Base-by-base conservation (phyloP, 2,329 filamentous ascomycete genomes). In the Domatiomyces globalis region DNA sequence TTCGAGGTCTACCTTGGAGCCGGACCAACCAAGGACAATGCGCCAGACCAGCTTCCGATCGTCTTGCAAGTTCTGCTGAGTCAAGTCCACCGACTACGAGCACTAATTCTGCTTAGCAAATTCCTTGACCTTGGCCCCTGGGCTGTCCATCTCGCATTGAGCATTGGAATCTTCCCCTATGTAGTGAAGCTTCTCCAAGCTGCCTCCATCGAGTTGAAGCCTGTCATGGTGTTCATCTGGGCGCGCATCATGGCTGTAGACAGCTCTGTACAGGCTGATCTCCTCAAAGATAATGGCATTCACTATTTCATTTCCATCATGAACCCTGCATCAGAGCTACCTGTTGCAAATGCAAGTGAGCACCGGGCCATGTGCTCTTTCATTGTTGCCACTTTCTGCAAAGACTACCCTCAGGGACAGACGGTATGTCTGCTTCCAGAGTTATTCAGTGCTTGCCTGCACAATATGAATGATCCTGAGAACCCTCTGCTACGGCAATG, bases 181-280 rank as follows among this genome's bases (percentile, higher is more conserved):
- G 92, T 98, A n/a, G 73, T 98, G 33, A 98, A 98, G 69, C 74
- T 98, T 22, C 73, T 98, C 17, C 92, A 98, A 66, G 96, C 92
- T 4, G 90, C 94, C 46, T 92, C 92, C 0, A 79, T 87, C 46
- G 92, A 98, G 67, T 71, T 98, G 55, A 96, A 96, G 64, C 90
- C 92, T 0, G 89, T 96, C 54, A 96, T 98, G 92, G 89, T 98
- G 4, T 98, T 96, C 67, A 98, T 98, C 56, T 98, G 92, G 92
- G 89, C 92, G 5, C 80, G 92, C 47, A 87, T 98, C 44, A 79
- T 98, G 57, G 92, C 92, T 6, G 92, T 98, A 5, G 92, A 98
- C 63, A 83, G 92, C 54, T 87, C 86, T 1, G 95, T 92, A 63
- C 92, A 98, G 66, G 82, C 83, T 56, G 92, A 98, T 66, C 73